phyloP scores from a whole-genome alignment of 2,329 filamentous ascomycete genomes.

The Ceratocystis huliohia region DNA sequence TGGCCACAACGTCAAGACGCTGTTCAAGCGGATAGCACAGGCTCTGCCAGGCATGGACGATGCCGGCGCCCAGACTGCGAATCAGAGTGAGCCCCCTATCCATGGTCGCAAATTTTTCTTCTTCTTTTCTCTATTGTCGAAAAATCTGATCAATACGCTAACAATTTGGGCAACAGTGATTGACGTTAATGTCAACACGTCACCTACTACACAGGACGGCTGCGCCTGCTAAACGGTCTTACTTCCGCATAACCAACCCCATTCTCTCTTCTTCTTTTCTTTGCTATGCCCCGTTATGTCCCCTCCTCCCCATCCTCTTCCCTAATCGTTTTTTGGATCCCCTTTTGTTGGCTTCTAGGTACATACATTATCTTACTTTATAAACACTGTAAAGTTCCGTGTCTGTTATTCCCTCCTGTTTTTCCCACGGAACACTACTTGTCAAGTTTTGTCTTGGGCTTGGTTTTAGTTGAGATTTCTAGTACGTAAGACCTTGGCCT shows the following conservation, averaged over 20 bases:
- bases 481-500: too few species aligned
- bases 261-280: neutral
- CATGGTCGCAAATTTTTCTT: neutral
- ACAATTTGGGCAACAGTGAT: constrained; percentile 51
- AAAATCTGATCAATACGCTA: constrained; percentile 22
- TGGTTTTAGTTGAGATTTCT: neutral
- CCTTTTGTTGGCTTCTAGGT: constrained; percentile 17
- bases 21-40: constrained; percentile 97
- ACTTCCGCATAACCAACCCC: neutral
- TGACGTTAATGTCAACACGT: constrained; percentile 74
- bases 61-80: constrained; percentile 56
- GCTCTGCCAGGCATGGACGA: constrained; percentile 96
- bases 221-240: constrained; percentile 46
- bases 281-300: constrained; percentile 1
- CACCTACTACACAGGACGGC: constrained; percentile 57
- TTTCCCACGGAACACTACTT: neutral
- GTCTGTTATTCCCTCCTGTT: neutral
- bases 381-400: constrained; percentile 1
- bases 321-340: constrained; percentile 8
- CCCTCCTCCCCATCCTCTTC: constrained; percentile 1
- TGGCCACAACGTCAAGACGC: constrained; percentile 92
- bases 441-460: neutral
- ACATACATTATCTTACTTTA: constrained; percentile 18
- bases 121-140: neutral
- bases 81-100: constrained; percentile 54